Evolutionary conservation across 768 basidiomycete species (phyloP).

Genomic region (Clitopilus hobsonii): DNA sequence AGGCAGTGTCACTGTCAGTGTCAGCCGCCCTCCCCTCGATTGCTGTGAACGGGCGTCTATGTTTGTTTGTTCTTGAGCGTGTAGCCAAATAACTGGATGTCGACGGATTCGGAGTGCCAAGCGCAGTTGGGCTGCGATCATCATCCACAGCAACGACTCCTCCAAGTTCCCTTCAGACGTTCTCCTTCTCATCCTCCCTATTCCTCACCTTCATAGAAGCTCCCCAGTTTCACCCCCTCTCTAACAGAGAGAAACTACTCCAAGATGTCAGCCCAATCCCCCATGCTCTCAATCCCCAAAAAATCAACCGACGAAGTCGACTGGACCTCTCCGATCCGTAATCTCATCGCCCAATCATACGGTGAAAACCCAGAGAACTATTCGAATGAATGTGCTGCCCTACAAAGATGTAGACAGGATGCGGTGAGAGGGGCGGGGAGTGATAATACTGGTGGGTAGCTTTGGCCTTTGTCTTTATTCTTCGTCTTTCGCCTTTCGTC

Average conservation of each 20-base stretch:
- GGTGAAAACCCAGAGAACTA: constrained; percentile 92
- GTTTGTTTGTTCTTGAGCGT: no score
- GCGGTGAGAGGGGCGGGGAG: constrained; percentile 95
- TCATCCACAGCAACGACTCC: not conserved
- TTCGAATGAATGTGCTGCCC: constrained; percentile 71
- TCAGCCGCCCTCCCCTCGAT: no score
- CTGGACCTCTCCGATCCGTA: constrained; percentile 86
- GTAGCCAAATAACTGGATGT: no score
- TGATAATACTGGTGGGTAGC: constrained; percentile 91
- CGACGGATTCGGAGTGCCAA: no score
- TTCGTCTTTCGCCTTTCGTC: no score
- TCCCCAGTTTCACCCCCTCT: not conserved
- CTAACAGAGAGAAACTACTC: not conserved
- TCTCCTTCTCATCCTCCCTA: not conserved
- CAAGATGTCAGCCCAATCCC: constrained; percentile 52
- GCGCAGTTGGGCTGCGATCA: constrained; percentile 6
- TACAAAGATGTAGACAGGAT: constrained; percentile 92
- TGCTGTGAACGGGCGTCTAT: no score
- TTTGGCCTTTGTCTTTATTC: no score
- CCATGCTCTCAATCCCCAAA: constrained; percentile 87
- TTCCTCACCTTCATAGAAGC: not conserved
- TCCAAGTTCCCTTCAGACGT: not conserved
- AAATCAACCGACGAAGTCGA: constrained; percentile 97
- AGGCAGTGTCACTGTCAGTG: no score
- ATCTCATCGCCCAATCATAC: constrained; percentile 85